Conservation (phyloP, 208 protist species). For the Crithidia sp. region DNA sequence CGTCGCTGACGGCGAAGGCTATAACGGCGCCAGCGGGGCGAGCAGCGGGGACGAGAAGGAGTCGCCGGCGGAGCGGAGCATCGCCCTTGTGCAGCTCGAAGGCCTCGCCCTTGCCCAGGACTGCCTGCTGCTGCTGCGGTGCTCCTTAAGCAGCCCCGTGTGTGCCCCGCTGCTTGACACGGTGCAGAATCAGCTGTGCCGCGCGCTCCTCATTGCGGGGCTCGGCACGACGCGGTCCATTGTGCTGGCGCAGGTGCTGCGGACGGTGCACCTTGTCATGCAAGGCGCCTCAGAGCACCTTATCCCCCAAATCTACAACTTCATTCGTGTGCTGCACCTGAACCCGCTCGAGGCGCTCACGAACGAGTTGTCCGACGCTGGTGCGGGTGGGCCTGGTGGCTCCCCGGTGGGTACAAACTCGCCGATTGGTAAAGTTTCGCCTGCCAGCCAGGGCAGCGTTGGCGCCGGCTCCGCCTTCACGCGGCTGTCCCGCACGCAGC, state of each 20-base stretch:
- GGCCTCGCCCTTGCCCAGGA: constrained; percentile 74
- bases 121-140: constrained; percentile 58
- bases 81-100: constrained; percentile 68
- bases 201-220: constrained; percentile 75
- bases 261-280: constrained; percentile 75
- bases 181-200: constrained; percentile 76
- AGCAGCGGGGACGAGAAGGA: constrained; percentile 28
- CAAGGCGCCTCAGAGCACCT: constrained; percentile 51
- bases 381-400: background rate
- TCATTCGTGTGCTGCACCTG: constrained; percentile 84
- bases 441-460: constrained; percentile 20
- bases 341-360: constrained; percentile 65
- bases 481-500: constrained; percentile 26
- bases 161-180: constrained; percentile 43
- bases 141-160: constrained; percentile 9
- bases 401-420: constrained; percentile 14
- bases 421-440: background rate
- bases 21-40: constrained; percentile 15
- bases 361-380: constrained; percentile 40
- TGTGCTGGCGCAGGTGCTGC: constrained; percentile 86
- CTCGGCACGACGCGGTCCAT: constrained; percentile 67
- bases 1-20: background rate
- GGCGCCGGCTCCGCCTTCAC: constrained; percentile 11
- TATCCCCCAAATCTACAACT: constrained; percentile 83
- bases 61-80: constrained; percentile 21